phyloP scores from a whole-genome alignment of 805 yeast genomes.

The Monosporozyma aquatica region DNA sequence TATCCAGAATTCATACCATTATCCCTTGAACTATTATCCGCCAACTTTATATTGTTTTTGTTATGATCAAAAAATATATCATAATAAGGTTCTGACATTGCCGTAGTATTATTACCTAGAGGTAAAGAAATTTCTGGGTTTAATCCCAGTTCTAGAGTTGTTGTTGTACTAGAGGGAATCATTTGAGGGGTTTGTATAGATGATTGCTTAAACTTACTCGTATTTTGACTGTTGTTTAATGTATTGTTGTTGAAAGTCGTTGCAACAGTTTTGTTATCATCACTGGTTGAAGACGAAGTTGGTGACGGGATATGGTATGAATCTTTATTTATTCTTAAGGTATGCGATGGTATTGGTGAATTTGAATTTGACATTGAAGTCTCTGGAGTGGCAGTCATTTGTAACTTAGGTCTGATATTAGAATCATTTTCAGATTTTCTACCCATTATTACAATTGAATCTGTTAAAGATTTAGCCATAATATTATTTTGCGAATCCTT shows the following conservation, averaged over 20 bases:
- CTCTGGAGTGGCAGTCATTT: too few relatives aligned
- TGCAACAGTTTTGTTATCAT: conserved; percentile 20
- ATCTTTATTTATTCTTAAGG: not conserved
- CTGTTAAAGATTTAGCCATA: conserved; percentile 62
- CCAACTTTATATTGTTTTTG: not conserved
- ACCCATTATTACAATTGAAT: conserved; percentile 86
- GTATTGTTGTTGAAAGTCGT: too few relatives aligned
- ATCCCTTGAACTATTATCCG: not conserved
- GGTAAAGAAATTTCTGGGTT: too few relatives aligned
- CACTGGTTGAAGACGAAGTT: conserved; percentile 54
- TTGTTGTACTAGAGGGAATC: too few relatives aligned
- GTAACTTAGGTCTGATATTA: not conserved
- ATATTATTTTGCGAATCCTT: conserved; percentile 52
- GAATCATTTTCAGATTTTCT: conserved; percentile 66
- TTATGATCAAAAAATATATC: not conserved
- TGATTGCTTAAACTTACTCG: too few relatives aligned
- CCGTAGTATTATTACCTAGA: too few relatives aligned
- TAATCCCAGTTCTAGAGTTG: too few relatives aligned
- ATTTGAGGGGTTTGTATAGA: too few relatives aligned
- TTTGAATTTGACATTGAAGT: not conserved
- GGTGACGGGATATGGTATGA: conserved; percentile 39
- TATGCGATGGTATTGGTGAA: not conserved
- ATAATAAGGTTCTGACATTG: not conserved
- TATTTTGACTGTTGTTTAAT: too few relatives aligned
- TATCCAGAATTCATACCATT: not conserved